Evolutionary conservation across 208 protist species (phyloP).

Genomic region (Crithidia acanthocephali): DNA sequence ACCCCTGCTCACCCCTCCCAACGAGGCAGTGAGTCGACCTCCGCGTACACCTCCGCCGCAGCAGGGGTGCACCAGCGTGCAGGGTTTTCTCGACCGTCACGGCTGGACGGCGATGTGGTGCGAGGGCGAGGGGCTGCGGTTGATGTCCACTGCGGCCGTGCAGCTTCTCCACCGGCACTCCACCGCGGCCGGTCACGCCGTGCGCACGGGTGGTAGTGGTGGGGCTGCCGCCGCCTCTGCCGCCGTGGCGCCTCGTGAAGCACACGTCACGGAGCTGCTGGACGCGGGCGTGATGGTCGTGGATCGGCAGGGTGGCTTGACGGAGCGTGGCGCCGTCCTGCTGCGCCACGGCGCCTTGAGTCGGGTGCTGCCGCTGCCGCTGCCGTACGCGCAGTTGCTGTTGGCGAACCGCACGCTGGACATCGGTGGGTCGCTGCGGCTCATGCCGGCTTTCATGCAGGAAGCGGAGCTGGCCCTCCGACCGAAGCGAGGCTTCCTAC

Average conservation of each 20-base stretch:
- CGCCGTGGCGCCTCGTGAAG: neutral
- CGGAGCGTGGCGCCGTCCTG: conserved; percentile 56
- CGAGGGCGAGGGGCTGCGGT: conserved; percentile 47
- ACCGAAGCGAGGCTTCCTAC: conserved; percentile 6
- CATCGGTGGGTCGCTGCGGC: conserved; percentile 31
- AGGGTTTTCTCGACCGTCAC: conserved; percentile 17
- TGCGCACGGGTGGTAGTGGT: neutral
- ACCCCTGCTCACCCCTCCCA: neutral
- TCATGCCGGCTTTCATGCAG: conserved; percentile 27
- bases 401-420: conserved; percentile 50
- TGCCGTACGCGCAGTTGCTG: conserved; percentile 62
- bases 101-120: conserved; percentile 40
- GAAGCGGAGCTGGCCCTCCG: conserved; percentile 21
- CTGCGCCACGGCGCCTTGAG: conserved; percentile 35
- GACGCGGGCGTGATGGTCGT: conserved; percentile 60
- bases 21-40: neutral
- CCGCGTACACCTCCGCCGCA: neutral
- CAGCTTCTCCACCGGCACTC: conserved; percentile 30
- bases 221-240: neutral
- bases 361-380: conserved; percentile 51
- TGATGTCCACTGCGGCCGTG: conserved; percentile 38
- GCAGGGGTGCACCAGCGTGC: conserved; percentile 14
- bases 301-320: conserved; percentile 52
- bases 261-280: conserved; percentile 23
- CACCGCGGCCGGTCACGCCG: neutral